phyloP scores from a whole-genome alignment of 805 yeast genomes.

The Wickerhamomyces sydowiorum region DNA sequence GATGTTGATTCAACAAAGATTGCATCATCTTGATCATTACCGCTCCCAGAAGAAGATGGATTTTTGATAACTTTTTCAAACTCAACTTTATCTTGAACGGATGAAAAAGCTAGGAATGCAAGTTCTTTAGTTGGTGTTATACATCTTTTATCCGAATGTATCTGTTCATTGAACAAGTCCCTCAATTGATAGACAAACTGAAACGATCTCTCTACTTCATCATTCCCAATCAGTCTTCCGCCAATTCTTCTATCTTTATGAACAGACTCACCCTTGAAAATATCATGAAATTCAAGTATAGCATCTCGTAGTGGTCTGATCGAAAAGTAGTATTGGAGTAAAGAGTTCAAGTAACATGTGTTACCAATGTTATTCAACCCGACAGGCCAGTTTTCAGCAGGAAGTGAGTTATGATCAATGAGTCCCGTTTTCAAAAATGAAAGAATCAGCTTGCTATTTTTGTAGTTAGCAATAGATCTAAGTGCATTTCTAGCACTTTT shows the following conservation, averaged over 20 bases:
- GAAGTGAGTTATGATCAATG: constrained; percentile 51
- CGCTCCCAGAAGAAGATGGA: constrained; percentile 4
- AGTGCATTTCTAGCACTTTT: constrained; percentile 53
- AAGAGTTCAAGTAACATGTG: constrained; percentile 89
- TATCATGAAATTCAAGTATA: constrained; percentile 48
- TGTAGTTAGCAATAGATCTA: constrained; percentile 45
- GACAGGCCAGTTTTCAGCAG: constrained; percentile 75
- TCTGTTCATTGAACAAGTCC: constrained; percentile 64
- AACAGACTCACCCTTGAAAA: constrained; percentile 26
- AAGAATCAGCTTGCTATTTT: constrained; percentile 48
- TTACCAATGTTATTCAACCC: constrained; percentile 94
- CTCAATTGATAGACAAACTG: constrained; percentile 75
- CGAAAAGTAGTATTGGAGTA: constrained; percentile 85
- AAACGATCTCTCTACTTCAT: constrained; percentile 74
- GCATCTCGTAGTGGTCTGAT: constrained; percentile 73
- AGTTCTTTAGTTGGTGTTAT: constrained; percentile 80
- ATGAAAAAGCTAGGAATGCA: constrained; percentile 83
- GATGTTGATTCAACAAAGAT: constrained; percentile 14
- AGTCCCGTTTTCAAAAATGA: constrained; percentile 58
- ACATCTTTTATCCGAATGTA: constrained; percentile 52
- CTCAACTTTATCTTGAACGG: constrained; percentile 60
- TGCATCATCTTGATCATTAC: constrained; percentile 11
- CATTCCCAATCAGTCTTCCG: constrained; percentile 73
- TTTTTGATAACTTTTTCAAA: constrained; percentile 29
- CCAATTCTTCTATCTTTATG: constrained; percentile 66